Conservation (phyloP, 1,284 basidiomycete genomes). For the Uromyces viciae-fabae region DNA sequence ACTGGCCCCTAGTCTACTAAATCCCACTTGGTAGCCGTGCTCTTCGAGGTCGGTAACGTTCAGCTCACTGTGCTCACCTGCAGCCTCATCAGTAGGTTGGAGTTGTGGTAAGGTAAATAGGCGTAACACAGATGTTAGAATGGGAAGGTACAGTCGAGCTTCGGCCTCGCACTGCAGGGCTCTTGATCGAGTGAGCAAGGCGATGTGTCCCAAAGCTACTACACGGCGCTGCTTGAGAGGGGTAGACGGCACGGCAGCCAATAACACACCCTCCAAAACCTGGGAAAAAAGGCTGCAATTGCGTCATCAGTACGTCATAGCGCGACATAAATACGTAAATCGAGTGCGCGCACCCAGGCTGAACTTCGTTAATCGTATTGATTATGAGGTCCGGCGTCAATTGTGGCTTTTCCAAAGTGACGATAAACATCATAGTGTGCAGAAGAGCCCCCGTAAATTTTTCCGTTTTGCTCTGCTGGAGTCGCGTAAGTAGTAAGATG, state of each 20-base stretch:
- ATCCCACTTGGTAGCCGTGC: slow-evolving; percentile 74
- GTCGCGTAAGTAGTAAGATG: slow-evolving; percentile 73
- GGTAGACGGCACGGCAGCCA: slow-evolving; percentile 76
- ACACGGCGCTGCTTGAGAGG: slow-evolving; percentile 77
- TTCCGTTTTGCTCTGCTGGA: slow-evolving; percentile 86
- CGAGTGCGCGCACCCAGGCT: slow-evolving; percentile 60
- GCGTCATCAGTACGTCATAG: neutral
- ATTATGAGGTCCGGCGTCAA: slow-evolving; percentile 71
- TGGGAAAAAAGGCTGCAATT: slow-evolving; percentile 67
- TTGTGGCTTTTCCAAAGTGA: slow-evolving; percentile 71
- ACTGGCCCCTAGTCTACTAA: slow-evolving; percentile 82
- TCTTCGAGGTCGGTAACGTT: slow-evolving; percentile 78
- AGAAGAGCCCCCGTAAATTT: slow-evolving; percentile 80
- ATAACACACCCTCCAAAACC: slow-evolving; percentile 71
- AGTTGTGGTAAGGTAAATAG: slow-evolving; percentile 71
- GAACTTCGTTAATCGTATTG: slow-evolving; percentile 72
- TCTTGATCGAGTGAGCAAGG: slow-evolving; percentile 68
- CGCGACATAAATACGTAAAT: neutral
- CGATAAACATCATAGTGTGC: slow-evolving; percentile 70
- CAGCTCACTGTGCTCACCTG: slow-evolving; percentile 45
- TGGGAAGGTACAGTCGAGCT: slow-evolving; percentile 61
- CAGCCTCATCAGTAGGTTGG: slow-evolving; percentile 56
- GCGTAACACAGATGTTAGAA: slow-evolving; percentile 70
- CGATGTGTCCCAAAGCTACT: slow-evolving; percentile 74
- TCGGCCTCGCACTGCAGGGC: slow-evolving; percentile 32